phyloP scores from a whole-genome alignment of 192 early-diverging fungal species.

The Gamsiella multidivaricata region DNA sequence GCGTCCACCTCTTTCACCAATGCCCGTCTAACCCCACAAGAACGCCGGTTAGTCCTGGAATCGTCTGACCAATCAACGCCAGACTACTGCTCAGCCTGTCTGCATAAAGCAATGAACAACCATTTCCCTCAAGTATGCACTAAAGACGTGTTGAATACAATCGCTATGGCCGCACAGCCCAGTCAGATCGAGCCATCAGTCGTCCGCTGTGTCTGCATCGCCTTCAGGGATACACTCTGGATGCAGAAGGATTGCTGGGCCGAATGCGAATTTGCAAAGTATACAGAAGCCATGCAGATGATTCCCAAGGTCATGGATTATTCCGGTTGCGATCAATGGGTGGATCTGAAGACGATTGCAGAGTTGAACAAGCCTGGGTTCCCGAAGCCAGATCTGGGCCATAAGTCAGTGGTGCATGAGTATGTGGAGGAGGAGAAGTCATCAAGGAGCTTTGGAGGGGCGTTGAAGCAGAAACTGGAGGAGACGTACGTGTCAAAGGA shows the following conservation, averaged over 20 bases:
- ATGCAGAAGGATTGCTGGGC: constrained; percentile 28
- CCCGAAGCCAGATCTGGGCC: not conserved
- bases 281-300: constrained; percentile 12
- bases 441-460: not conserved
- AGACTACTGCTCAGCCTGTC: constrained; percentile 23
- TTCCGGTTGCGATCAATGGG: constrained; percentile 25
- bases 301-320: constrained; percentile 31
- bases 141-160: constrained; percentile 1
- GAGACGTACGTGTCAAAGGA: not conserved
- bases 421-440: constrained; percentile 1
- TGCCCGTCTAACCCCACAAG: not conserved
- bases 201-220: constrained; percentile 23
- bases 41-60: not conserved
- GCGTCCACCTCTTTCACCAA: not conserved
- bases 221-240: constrained; percentile 28
- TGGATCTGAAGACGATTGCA: constrained; percentile 21
- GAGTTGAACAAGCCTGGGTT: constrained; percentile 13
- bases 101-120: constrained; percentile 39
- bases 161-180: not conserved
- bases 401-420: constrained; percentile 20
- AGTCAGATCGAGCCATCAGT: not conserved
- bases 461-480: not conserved
- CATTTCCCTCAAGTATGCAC: constrained; percentile 37
- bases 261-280: constrained; percentile 23
- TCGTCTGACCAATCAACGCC: not conserved